Evolutionary conservation across 2,329 filamentous ascomycete species (phyloP).

Genomic region (Pseudogymnoascus pannorum): DNA sequence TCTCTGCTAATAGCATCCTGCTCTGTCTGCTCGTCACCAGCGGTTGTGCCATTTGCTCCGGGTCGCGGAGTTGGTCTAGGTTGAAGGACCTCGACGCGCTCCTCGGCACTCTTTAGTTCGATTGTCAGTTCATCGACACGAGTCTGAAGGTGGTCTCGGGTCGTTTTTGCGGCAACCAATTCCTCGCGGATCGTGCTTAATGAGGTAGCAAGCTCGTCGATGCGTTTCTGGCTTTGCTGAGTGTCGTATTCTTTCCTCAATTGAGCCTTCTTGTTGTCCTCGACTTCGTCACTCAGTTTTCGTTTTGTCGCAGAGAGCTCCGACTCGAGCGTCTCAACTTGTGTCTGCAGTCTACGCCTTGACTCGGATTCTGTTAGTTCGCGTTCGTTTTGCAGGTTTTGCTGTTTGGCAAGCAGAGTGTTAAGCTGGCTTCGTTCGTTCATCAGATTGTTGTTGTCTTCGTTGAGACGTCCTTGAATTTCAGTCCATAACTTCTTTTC

Average conservation of each 20-base stretch:
- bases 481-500: slow-evolving; percentile 94
- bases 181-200: slow-evolving; percentile 79
- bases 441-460: slow-evolving; percentile 77
- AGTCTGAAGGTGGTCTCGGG: slow-evolving; percentile 78
- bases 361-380: slow-evolving; percentile 77
- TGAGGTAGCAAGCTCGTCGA: slow-evolving; percentile 81
- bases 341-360: slow-evolving; percentile 69
- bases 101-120: slow-evolving; percentile 82
- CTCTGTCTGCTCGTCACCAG: slow-evolving; percentile 41
- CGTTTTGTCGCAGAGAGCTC: slow-evolving; percentile 74
- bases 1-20: slow-evolving; percentile 57
- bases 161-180: slow-evolving; percentile 77
- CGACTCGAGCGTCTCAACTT: slow-evolving; percentile 69
- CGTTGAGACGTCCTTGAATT: slow-evolving; percentile 79
- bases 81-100: slow-evolving; percentile 74
- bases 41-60: slow-evolving; percentile 35
- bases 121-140: slow-evolving; percentile 84
- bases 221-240: slow-evolving; percentile 80
- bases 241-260: slow-evolving; percentile 85
- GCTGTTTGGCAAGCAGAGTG: slow-evolving; percentile 72
- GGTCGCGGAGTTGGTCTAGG: slow-evolving; percentile 64
- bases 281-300: slow-evolving; percentile 73
- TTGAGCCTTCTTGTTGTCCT: slow-evolving; percentile 75
- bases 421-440: slow-evolving; percentile 83
- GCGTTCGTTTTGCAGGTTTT: slow-evolving; percentile 86